Base-by-base conservation (phyloP, 169 alveolate genomes). In the Eimeria zaria region DNA sequence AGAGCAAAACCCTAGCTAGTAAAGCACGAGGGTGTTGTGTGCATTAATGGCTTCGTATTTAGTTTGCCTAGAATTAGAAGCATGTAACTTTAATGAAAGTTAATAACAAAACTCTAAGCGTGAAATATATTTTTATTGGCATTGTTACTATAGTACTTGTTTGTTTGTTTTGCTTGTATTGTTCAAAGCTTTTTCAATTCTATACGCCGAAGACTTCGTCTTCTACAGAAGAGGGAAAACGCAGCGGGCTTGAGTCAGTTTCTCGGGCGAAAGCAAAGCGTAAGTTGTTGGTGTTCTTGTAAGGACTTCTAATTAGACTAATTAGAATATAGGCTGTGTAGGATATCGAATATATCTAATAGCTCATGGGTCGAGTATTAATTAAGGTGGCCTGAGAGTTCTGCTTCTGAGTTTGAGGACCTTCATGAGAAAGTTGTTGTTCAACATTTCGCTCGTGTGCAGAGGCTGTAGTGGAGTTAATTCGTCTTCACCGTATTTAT, bases 151-250 rank as follows among this genome's bases (percentile, higher is more conserved):
- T n/a, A n/a, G n/a, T n/a, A n/a, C n/a, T n/a, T n/a, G n/a, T 62
- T 7, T 27, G 11, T n/a, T 1, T 41, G n/a, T 27, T 16, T 3
- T 8, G 27, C n/a, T 12, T 44, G n/a, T 67, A 46, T 44, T 88
- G n/a, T 88, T 55, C 24, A 27, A 67, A 89, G 95, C 60, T 89
- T 6, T 89, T 89, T 71, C 95, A 89, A n/a, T 89, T 89, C 51
- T 78, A 89, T 62, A 89, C 87, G 53, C 95, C 95, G 5, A 89
- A 73, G 95, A n/a, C 89, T 11, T 74, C 95, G 24, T 36, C n/a
- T 0, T 22, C 95, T n/a, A 18, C 73, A 7, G 74, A 33, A 33
- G 88, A 41, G 16, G 78, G 76, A 46, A 36, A 62, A 73, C 73
- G 88, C 27, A 53, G 89, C 46, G 89, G 89, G 20, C 89, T 80